Conservation (phyloP, 495 filamentous ascomycete genomes). For the Pyrenopolyporus hunteri region DNA sequence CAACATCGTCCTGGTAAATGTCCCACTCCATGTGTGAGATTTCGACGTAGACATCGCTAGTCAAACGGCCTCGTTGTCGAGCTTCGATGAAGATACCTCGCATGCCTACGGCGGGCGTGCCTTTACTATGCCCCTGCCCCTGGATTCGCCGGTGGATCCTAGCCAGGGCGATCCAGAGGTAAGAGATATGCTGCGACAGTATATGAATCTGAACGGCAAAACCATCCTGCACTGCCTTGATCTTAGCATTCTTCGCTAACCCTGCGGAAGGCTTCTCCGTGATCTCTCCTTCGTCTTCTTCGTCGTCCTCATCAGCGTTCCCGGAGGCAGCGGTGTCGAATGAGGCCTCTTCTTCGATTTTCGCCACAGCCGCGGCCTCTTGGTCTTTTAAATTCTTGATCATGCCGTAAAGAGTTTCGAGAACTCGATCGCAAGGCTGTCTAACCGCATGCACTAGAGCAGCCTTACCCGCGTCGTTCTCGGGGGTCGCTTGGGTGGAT, state of each 20-base stretch:
- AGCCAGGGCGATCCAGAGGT: slow-evolving; percentile 93
- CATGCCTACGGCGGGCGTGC: slow-evolving; percentile 72
- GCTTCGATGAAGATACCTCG: slow-evolving; percentile 88
- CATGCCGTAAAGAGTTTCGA: slow-evolving; percentile 83
- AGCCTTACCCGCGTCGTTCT: slow-evolving; percentile 70
- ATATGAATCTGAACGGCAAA: slow-evolving; percentile 72
- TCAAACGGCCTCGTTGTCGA: slow-evolving; percentile 80
- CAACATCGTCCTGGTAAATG: slow-evolving; percentile 91
- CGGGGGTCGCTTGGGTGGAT: slow-evolving; percentile 67
- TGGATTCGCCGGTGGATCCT: slow-evolving; percentile 92
- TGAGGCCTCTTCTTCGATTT: slow-evolving; percentile 65
- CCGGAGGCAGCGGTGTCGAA: slow-evolving; percentile 48
- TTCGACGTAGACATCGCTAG: slow-evolving; percentile 91
- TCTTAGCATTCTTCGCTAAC: slow-evolving; percentile 64
- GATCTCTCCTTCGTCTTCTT: slow-evolving; percentile 67
- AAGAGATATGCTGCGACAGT: slow-evolving; percentile 80
- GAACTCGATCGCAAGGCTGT: slow-evolving; percentile 80
- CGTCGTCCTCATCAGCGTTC: slow-evolving; percentile 57
- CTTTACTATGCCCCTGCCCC: slow-evolving; percentile 75
- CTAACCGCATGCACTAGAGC: slow-evolving; percentile 75
- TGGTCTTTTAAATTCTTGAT: slow-evolving; percentile 74
- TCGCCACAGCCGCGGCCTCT: slow-evolving; percentile 71
- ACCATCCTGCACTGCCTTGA: slow-evolving; percentile 72
- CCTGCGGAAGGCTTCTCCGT: slow-evolving; percentile 61
- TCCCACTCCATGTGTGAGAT: slow-evolving; percentile 91